phyloP scores from a whole-genome alignment of 768 basidiomycete species.

The Scleroderma bovista region DNA sequence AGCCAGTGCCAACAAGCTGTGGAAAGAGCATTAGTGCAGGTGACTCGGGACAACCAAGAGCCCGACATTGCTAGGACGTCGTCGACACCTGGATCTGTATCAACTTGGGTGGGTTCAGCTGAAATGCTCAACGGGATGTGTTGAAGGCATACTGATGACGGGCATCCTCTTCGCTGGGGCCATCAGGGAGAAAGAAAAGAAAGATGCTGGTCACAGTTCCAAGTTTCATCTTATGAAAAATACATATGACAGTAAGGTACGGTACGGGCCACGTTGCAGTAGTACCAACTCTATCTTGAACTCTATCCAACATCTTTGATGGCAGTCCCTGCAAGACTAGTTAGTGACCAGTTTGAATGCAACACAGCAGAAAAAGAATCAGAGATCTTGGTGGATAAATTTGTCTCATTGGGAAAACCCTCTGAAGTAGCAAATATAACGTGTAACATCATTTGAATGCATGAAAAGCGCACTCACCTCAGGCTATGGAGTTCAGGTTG shows the following conservation, averaged over 20 bases:
- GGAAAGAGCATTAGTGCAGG: neutral
- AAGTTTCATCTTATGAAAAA: neutral
- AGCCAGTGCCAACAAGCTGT: conserved; percentile 71
- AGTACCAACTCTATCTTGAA: too few relatives aligned
- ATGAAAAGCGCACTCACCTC: conserved; percentile 13
- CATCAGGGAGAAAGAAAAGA: conserved; percentile 11
- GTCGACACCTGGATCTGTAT: conserved; percentile 85
- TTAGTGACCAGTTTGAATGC: neutral
- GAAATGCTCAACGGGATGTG: neutral
- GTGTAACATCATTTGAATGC: conserved; percentile 37
- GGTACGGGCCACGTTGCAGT: neutral
- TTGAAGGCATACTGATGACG: conserved; percentile 53
- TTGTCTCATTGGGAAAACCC: conserved; percentile 53
- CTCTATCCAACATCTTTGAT: too few relatives aligned
- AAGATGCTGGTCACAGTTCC: neutral
- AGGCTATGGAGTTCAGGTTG: too few relatives aligned
- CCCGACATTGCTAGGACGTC: conserved; percentile 73
- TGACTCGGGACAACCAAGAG: neutral
- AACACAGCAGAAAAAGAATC: conserved; percentile 22
- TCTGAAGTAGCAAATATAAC: conserved; percentile 70
- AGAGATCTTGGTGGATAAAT: conserved; percentile 69
- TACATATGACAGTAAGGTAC: neutral
- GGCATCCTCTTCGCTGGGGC: conserved; percentile 34
- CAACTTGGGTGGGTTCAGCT: conserved; percentile 43
- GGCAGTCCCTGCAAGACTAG: neutral